Base-by-base conservation (phyloP, 805 yeast species). In the Saturnispora quitensis region DNA sequence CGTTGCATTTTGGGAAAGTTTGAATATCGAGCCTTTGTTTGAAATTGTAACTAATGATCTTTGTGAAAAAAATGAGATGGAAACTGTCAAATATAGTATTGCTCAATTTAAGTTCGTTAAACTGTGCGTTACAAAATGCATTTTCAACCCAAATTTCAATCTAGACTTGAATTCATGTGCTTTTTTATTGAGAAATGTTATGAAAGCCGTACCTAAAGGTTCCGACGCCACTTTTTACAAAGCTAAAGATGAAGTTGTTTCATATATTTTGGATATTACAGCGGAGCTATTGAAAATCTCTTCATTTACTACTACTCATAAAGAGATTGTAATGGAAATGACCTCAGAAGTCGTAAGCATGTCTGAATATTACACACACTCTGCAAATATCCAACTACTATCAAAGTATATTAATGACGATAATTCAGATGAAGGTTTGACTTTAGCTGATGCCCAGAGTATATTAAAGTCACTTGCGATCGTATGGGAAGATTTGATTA, bases 401-500 rank as follows among this genome's bases (percentile, higher is more conserved):
- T 13, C 17, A 2, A 25, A 40, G 4, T 43, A 62, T 1, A 53
- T 60, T 8, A 53, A 54, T 1, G 40, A 42, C 31, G 56, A 53
- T 13, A 49, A 42, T 5, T 36, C 47, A 1, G 43, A 51, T 5
- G 40, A 42, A 7, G 52, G 53, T 20, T 24, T 60, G 1, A 50
- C 56, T 1, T 52, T 55, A 1, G 50, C 7, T 1, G 62, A 64
- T 40, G 58, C 58, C 0, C 15, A 36, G 3, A 0, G 4, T 3
- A 49, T 76, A 20, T 62, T 71, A 15, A 67, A 63, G 2, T 65
- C 73, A 17, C 53, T 78, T 42, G 59, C 65, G 1, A 60, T 65
- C 0, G 70, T 85, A 18, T 87, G 96, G 93, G 68, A 66, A 4
- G 75, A 73, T 22, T 60, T 88, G 24, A 73, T 73, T 17, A 72